These are phyloP conservation scores for Chenopodium formosanum DNA, from an alignment of 148 eudicot species.

Conservation along the genomic window DNA sequence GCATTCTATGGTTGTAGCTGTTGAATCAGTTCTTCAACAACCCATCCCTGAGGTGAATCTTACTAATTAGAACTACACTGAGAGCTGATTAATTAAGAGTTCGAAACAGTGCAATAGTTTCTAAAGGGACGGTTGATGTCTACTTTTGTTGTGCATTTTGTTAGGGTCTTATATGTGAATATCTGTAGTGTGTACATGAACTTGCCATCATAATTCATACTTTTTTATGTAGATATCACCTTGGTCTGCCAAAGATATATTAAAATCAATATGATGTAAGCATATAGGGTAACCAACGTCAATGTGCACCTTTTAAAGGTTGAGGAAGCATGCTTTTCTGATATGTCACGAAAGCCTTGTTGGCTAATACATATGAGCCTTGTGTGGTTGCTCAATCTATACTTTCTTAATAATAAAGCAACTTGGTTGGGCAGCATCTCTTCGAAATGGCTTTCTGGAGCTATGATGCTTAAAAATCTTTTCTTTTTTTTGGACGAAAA, in stretches of 20 bases:
- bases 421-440: background rate
- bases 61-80: background rate
- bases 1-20: slow-evolving; percentile 89
- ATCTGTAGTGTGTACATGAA: background rate
- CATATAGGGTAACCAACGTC: background rate
- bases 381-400: background rate
- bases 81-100: background rate
- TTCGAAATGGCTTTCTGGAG: background rate
- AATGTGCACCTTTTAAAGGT: background rate
- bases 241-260: background rate
- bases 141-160: background rate
- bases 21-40: slow-evolving; percentile 82
- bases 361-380: background rate
- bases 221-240: background rate
- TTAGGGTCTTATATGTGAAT: background rate
- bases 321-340: background rate
- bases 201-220: background rate
- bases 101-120: background rate
- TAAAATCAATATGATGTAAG: background rate
- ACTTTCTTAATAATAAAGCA: background rate
- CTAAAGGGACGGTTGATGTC: background rate
- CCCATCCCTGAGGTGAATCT: slow-evolving; percentile 75
- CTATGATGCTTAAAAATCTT: background rate
- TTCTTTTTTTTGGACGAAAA: background rate
- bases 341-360: background rate